Base-by-base conservation (phyloP, 495 filamentous ascomycete genomes). In the Hypoxylon crocopeplum region DNA sequence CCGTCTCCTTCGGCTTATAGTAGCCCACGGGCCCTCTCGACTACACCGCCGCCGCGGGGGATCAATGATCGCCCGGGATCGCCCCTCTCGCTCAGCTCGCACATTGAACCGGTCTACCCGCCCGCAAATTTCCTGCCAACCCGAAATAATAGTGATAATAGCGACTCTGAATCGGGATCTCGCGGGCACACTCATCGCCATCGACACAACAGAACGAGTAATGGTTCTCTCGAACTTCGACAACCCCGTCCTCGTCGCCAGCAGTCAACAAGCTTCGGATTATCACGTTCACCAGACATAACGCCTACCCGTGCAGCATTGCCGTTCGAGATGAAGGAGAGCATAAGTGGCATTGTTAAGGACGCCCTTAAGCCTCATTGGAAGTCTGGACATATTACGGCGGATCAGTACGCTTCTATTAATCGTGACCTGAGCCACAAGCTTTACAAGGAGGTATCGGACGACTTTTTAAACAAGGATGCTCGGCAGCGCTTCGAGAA, bases 381-480 rank as follows among this genome's bases (percentile, higher is more conserved):
- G 79, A 77, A 88, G 56, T 83, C 84, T 10, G 85, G 85, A 49
- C 76, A 84, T 37, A 76, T 97, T 7, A 86, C 85, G 25, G 86
- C 90, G 62, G 87, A 95, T 33, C 88, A 96, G 69, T 97, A 90
- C 74, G 92, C 87, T 4, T 83, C 86, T 38, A 92, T 96, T 74
- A 96, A 96, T 69, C 85, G 91, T 38, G 86, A 84, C 29, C 84
- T 96, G 20, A 94, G 89, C 11, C 84, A 89, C 13, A 87, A 84
- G 73, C 75, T 97, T n/a, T 97, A 97, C 69, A 89, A 95, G 32
- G 84, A 85, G 30, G 84, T 93, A 11, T 84, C 82, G 5, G 85
- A 87, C 38, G 77, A 79, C 0, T 77, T 81, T n/a, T 54, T 69
- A 2, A 61, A 76, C 22, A 80, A 84, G 25, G 79, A 82, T 10